Percentiles rank a stretch among this genome's conserved stretches.
These are phyloP conservation scores for Adansonia gregorii DNA, from an alignment of 441 rosid genomes.

Conservation along the genomic window DNA sequence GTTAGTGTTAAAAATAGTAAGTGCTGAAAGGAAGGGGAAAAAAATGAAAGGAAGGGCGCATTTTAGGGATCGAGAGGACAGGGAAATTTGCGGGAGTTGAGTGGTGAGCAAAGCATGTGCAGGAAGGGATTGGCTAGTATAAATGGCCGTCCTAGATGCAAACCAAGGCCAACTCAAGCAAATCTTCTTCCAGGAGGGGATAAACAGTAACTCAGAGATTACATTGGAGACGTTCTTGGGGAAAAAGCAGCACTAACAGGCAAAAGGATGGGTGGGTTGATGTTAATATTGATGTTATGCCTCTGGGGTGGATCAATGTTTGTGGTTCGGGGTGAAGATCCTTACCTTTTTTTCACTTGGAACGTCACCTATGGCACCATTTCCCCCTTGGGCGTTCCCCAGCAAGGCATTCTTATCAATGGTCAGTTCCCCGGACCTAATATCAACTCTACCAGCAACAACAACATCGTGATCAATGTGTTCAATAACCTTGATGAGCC, in stretches of 20 bases:
- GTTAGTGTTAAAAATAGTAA: background rate
- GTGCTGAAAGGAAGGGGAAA: background rate
- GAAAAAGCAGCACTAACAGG: background rate
- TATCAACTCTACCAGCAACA: conserved; percentile 68
- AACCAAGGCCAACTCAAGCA: background rate
- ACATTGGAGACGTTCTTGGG: background rate
- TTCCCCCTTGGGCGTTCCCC: conserved; percentile 60
- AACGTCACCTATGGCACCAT: conserved; percentile 64
- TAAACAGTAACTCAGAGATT: background rate
- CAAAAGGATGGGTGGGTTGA: conserved; percentile 29
- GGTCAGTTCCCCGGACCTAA: conserved; percentile 71
- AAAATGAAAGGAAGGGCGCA: background rate
- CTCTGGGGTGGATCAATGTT: conserved; percentile 35
- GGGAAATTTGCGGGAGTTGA: background rate
- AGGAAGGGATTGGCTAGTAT: background rate
- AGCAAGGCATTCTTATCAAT: conserved; percentile 68
- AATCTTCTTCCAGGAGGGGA: background rate
- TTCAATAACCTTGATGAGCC: conserved; percentile 77
- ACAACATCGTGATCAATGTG: conserved; percentile 64
- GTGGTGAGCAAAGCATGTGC: background rate
- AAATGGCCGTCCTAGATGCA: background rate
- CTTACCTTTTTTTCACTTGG: conserved; percentile 65
- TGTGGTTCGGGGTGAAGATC: conserved; percentile 53
- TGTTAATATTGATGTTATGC: conserved; percentile 39
- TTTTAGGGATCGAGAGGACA: background rate